Base-by-base conservation (phyloP, 2,329 filamentous ascomycete genomes). In the Aureobasidium vineae region DNA sequence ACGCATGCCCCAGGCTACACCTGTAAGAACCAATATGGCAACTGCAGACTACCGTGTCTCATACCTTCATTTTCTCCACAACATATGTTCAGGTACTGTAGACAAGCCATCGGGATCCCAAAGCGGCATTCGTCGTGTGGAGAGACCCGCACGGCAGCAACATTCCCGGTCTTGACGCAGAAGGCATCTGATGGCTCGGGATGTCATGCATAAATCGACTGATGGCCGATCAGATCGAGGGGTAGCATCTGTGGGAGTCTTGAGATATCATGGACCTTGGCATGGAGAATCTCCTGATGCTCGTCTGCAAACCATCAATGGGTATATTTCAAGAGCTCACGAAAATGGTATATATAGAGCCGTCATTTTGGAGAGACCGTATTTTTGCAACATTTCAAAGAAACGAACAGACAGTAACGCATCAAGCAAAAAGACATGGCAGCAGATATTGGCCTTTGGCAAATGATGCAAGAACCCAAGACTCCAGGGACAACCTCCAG, bases 141-240 rank as follows among this genome's bases (percentile, higher is more conserved):
- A 60, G 54, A 41, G 23, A 59, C 6, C 15, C 15, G 43, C 41
- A 28, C 21, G 15, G 13, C 40, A 45, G 45, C 56, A 40, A 45
- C 15, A 31, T 36, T 45, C 43, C n/a, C 16, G 19, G 21, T 33
- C 57, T 23, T 36, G 57, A 61, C 31, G 57, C 41, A 61, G n/a
- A 41, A 61, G 47, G 57, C 57, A 36, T 38, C 41, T 61, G 57
- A 61, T 38, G 6, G 4, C n/a, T 49, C 57, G 57, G 28, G n/a
- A 33, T 49, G 41, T 61, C n/a, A 41, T 61, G 57, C 57, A 61
- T 61, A 61, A 41, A n/a, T 59, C 56, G 38, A 59, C 23, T 59
- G 56, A 45, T 38, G 28, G 54, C 23, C n/a, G 54, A 28, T 43
- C 23, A 15, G 23, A 47, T 23, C 41, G 57, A 47, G 26, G 41